Percentiles rank a stretch among this genome's conserved stretches.
Conservation (phyloP, 1,284 basidiomycete genomes). For the Thelephora terrestris region DNA sequence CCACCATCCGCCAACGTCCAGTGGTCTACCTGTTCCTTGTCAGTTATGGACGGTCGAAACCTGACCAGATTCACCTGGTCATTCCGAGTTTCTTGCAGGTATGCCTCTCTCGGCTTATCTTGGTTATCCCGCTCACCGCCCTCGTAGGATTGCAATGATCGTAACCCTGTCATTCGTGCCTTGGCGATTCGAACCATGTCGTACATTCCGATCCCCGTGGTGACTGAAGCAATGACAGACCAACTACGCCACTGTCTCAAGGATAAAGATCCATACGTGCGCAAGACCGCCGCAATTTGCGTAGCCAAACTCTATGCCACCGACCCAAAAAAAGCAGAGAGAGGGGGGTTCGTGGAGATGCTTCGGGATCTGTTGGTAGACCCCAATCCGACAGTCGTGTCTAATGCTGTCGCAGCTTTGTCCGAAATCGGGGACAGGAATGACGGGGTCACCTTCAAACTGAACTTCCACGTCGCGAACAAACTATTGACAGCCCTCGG, state of each 20-base stretch:
- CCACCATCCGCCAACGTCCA: constrained; percentile 22
- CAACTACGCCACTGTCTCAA: constrained; percentile 82
- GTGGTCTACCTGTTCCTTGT: constrained; percentile 92
- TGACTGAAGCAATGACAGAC: constrained; percentile 73
- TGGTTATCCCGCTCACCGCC: background rate
- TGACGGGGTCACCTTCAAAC: constrained; percentile 81
- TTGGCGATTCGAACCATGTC: constrained; percentile 95
- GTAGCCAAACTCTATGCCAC: constrained; percentile 87
- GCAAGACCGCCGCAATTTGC: constrained; percentile 91
- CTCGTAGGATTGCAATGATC: constrained; percentile 78
- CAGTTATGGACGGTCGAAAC: constrained; percentile 84
- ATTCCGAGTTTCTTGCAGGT: constrained; percentile 87
- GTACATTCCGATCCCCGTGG: constrained; percentile 80
- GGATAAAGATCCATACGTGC: constrained; percentile 90
- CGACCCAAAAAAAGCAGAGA: constrained; percentile 78
- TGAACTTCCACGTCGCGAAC: constrained; percentile 76
- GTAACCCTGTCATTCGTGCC: constrained; percentile 87
- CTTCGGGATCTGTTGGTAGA: constrained; percentile 87
- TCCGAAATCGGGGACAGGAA: constrained; percentile 86
- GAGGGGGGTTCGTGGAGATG: constrained; percentile 76
- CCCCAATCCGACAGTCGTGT: constrained; percentile 87
- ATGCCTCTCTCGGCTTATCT: constrained; percentile 5
- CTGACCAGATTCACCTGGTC: constrained; percentile 81
- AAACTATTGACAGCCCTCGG: constrained; percentile 78
- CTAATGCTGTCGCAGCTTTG: constrained; percentile 91